These are phyloP conservation scores for Themeda triandra DNA, from an alignment of 176 grass and related monocot species.

Conservation along the genomic window DNA sequence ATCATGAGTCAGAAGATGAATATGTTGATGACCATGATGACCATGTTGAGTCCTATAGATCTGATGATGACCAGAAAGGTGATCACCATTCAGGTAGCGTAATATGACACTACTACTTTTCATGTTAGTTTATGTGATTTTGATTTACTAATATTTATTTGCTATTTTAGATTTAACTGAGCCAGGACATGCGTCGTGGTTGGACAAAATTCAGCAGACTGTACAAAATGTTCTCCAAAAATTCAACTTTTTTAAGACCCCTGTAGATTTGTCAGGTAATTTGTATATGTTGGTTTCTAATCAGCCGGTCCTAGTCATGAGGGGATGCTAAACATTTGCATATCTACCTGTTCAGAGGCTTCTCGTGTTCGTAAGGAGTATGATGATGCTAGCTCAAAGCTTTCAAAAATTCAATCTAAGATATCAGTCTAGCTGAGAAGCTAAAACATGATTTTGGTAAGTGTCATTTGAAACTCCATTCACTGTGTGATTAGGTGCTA, in stretches of 20 bases:
- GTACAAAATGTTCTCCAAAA: constrained; percentile 82
- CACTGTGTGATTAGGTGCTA: neutral
- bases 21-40: constrained; percentile 61
- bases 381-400: constrained; percentile 83
- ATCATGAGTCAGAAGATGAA: constrained; percentile 57
- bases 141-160: constrained; percentile 18
- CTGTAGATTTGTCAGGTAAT: constrained; percentile 87
- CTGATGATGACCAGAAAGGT: constrained; percentile 62
- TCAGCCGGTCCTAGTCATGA: neutral
- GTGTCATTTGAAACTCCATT: constrained; percentile 15
- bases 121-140: neutral
- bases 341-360: constrained; percentile 65
- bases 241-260: constrained; percentile 89
- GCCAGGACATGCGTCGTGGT: constrained; percentile 54
- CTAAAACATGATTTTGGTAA: constrained; percentile 89
- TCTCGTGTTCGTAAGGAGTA: constrained; percentile 86
- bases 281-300: constrained; percentile 17
- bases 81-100: constrained; percentile 67
- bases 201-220: constrained; percentile 88
- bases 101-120: constrained; percentile 6
- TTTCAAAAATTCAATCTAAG: constrained; percentile 90
- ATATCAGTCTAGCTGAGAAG: constrained; percentile 68
- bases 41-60: constrained; percentile 40
- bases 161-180: constrained; percentile 50
- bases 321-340: neutral